Evolutionary conservation across 2,329 filamentous ascomycete genomes (phyloP), one percentile per base, ranked within the genome.

Genomic region (Apiospora rasikravindrae): DNA sequence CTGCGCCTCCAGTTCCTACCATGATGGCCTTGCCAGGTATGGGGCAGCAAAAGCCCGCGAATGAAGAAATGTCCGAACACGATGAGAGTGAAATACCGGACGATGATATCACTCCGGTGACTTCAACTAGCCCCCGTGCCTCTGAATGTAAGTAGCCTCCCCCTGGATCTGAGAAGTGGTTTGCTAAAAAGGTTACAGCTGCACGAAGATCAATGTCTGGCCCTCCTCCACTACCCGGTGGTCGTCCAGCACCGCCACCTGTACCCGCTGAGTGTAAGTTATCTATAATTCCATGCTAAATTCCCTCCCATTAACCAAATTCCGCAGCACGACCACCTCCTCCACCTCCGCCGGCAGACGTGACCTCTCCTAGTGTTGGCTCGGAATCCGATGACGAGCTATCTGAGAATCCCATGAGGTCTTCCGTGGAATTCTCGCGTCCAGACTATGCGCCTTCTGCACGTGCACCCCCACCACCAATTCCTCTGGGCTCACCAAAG

Each of bases 311-410:
- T 69, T 69, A 33, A 69, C 68, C 24, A 47, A 16, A 10, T 10
- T 19, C 70, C 77, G 33, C 77, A 94, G 92, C 89, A 77, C 92
- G 92, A 68, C 90, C 92, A 19, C 69, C 69, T 45, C 69, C 69
- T 33, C 69, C 69, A 7, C 69, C 69, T 19, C 72, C 70, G 33
- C 70, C 72, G 51, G 83, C 87, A 47, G 84, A 85, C 61, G 79
- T 89, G 22, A 86, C 88, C 67, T 93, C 93, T 53, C 91, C 91
- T 66, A 94, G 91, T 72, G 88, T 92, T 73, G 95, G 94, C 42
- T 97, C 94, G 1, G 94, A 93, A 80, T 96, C 95, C 61, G 95
- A 97, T 77, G 95, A 98, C 80, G 96, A 98, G 81, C 84, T 95
- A 77, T 94, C 93, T 13, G 85, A 86, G 70, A 82, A 82, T 78